Base-by-base conservation (phyloP, 2,329 filamentous ascomycete species). In the Aureobasidium sp. region DNA sequence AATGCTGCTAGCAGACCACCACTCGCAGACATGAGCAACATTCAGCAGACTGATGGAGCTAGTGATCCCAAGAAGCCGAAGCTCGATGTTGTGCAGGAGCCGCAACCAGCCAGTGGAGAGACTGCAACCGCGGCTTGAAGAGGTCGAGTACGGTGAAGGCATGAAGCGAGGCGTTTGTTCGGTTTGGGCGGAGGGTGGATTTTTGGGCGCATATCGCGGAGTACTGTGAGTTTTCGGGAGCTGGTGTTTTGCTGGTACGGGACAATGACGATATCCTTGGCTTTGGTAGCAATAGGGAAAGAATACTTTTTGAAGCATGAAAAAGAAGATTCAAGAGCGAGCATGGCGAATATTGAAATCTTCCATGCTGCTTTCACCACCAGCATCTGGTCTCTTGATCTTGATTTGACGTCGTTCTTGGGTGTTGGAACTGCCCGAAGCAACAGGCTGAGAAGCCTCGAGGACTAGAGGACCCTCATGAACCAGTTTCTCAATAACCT, bases 401-500 rank as follows among this genome's bases (percentile, higher is more conserved):
- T 64, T 57, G 51, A 61, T 38, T 38, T 61, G 60, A 15, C 60
- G 60, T 33, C 58, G 29, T 40, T 43, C 64, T 60, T 40, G 59
- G 57, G 15, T 25, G 17, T 27, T 27, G 19, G 29, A 21, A 38
- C 31, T 27, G 46, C 57, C 50, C 23, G 55, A 19, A 19, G 50
- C 31, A 46, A 27, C 35, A n/a, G 35, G 38, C 27, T 43, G 40
- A 35, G 29, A n/a, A 43, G 37, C 13, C 58, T 63, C 37, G 13
- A 38, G 29, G 15, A 29, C 38, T 38, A 49, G 65, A 63, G 66
- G 64, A 23, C 67, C 61, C 66, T 81, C 80, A 8, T 81, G 81
- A 27, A 82, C 68, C 10, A 89, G 84, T 62, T 86, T 86, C 72
- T 94, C 88, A 46, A 97, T 85, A 49, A 99, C 82, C 74, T 93